phyloP scores from a whole-genome alignment of 371 early-diverging fungal species.

The Agmasoma carcini region DNA sequence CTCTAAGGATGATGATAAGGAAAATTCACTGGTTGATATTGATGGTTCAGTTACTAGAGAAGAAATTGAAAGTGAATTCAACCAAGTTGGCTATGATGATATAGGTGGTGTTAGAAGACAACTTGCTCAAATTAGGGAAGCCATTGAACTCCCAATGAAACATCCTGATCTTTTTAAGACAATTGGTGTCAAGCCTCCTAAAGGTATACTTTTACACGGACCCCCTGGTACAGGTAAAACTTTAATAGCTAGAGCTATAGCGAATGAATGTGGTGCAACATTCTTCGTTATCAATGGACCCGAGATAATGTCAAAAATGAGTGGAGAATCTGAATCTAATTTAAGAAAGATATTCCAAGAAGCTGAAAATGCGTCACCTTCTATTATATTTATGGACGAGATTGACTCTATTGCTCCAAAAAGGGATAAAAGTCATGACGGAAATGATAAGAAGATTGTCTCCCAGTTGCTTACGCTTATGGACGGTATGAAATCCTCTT shows the following conservation, averaged over 20 bases:
- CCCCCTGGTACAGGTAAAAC: slow-evolving; percentile 96
- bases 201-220: slow-evolving; percentile 72
- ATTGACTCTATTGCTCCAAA: slow-evolving; percentile 98
- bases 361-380: slow-evolving; percentile 83
- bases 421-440: slow-evolving; percentile 96
- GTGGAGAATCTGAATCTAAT: slow-evolving; percentile 92
- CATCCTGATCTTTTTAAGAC: slow-evolving; percentile 91
- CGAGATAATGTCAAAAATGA: slow-evolving; percentile 98
- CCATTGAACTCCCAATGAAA: slow-evolving; percentile 90
- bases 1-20: slow-evolving; percentile 57
- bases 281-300: slow-evolving; percentile 93
- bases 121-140: slow-evolving; percentile 95
- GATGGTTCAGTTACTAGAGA: slow-evolving; percentile 91
- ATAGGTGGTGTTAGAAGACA: slow-evolving; percentile 95
- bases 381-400: slow-evolving; percentile 96
- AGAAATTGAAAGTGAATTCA: slow-evolving; percentile 85
- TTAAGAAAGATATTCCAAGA: slow-evolving; percentile 93
- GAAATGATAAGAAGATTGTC: slow-evolving; percentile 94
- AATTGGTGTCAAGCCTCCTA: slow-evolving; percentile 92
- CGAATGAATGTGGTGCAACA: slow-evolving; percentile 79
- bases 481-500: slow-evolving; percentile 93
- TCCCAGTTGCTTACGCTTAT: slow-evolving; percentile 93
- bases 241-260: slow-evolving; percentile 79
- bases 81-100: slow-evolving; percentile 92
- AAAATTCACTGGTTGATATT: slow-evolving; percentile 87